Base-by-base conservation (phyloP, 805 yeast species). In the Schwanniomyces vanrijiae region DNA sequence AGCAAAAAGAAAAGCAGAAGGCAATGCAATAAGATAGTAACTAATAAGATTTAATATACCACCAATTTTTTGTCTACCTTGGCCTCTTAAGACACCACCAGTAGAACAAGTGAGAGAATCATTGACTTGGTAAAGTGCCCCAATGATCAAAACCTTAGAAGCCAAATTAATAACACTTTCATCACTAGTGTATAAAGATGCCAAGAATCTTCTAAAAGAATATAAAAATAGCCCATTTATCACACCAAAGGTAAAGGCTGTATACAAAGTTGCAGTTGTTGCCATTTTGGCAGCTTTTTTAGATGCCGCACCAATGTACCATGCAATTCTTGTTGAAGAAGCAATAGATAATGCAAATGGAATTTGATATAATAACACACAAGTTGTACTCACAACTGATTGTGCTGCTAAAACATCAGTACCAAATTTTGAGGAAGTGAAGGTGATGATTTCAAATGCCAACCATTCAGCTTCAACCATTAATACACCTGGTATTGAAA, bases 401-500 rank as follows among this genome's bases (percentile, higher is more conserved):
- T 86, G 91, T 0, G 92, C 87, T 7, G 89, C 94, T 53, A 86
- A 69, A 1, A 78, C 78, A 4, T 73, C 74, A 2, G 85, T 80
- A 20, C 92, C 90, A 50, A 86, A 73, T 55, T 78, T 79, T 3
- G 90, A 80, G 0, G 91, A 85, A 50, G 81, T 70, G 43, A 86
- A 73, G 0, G 92, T 87, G 50, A 86, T 69, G 41, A 87, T 77
- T 66, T 87, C 92, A 63, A 86, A 87, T 1, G 90, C 89, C 33
- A 87, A 67, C 77, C 88, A 87, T 64, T 87, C 94, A 16, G 90
- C 86, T 56, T 83, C 80, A 19, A 87, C 88, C 87, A 86, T 84
- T 45, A 85, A 66, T 25, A 86, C 81, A 31, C 91, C 90, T 4
- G 90, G 90, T n/a, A 81, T 59, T 2, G 91, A 84, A 35, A 87